Base-by-base conservation (phyloP, 2,329 filamentous ascomycete genomes). In the Penicillium sp. region DNA sequence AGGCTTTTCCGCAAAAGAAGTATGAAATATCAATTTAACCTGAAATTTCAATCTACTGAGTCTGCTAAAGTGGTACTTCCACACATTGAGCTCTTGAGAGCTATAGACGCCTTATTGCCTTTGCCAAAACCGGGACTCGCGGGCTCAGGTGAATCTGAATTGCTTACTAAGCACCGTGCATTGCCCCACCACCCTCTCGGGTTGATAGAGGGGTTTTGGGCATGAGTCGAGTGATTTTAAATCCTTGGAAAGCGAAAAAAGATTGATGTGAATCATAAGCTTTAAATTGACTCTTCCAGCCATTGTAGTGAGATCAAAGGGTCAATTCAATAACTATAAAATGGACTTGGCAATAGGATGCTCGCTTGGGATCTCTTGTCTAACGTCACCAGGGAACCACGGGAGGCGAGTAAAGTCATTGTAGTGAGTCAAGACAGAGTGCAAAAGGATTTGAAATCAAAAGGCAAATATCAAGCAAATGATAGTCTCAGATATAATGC, bases 371-470 rank as follows among this genome's bases (percentile, higher is more conserved):
- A 19, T 46, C 32, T 45, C 11, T 9, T 49, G 30, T 30, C 34
- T 30, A 38, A 51, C 42, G 51, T 53, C 44, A 49, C 45, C 51
- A 45, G 44, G 42, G 44, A 27, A 53, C 30, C 44, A 41, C 51
- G 51, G 51, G 34, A 27, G 34, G 40, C 48, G n/a, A 36, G 35
- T 19, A 23, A 32, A 39, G 18, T 8, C 47, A 49, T 9, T 19
- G 16, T 14, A 47, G n/a, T 53, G 38, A 53, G 44, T 48, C 51
- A 49, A 42, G 23, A 39, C 8, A 48, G 18, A 26, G 23, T 30
- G n/a, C 27, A 27, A 18, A 4, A 30, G 36, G 51, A 49, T 54
- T 54, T 50, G 32, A 54, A 54, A 54, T 50, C 46, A 54, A 53
- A 14, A 14, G 4, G 3, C 16, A 6, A 2, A 9, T 19, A 30